Evolutionary conservation across 768 basidiomycete species (phyloP).

Genomic region (Podaxis sp.): DNA sequence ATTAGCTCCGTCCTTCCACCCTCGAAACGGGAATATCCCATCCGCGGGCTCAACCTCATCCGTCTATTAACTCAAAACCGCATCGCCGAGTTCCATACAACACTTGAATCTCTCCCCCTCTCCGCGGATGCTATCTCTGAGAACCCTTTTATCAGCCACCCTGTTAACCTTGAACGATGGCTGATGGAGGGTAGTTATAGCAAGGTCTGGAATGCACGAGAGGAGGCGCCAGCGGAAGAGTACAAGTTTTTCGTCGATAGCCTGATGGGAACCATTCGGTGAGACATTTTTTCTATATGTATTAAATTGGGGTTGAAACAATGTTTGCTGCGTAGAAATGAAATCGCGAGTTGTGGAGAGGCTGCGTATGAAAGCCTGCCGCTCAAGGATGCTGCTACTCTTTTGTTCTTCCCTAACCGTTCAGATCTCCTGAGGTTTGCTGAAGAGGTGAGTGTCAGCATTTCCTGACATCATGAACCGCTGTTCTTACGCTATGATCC

Average conservation of each 20-base stretch:
- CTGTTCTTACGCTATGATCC: slow-evolving; percentile 15
- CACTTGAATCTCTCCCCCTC: slow-evolving; percentile 79
- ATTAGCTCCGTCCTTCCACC: slow-evolving; percentile 65
- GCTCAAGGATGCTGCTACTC: slow-evolving; percentile 82
- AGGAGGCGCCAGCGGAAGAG: slow-evolving; percentile 89
- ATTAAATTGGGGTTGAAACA: background rate
- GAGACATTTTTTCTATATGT: slow-evolving; percentile 19
- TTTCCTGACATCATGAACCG: background rate
- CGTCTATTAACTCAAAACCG: slow-evolving; percentile 93
- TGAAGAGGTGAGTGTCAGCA: slow-evolving; percentile 49
- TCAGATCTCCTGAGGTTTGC: slow-evolving; percentile 85
- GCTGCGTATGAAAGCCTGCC: slow-evolving; percentile 91
- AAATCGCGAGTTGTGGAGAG: slow-evolving; percentile 97
- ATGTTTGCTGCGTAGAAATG: slow-evolving; percentile 55
- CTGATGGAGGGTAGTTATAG: slow-evolving; percentile 99
- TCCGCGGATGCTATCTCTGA: slow-evolving; percentile 60
- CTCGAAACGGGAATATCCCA: slow-evolving; percentile 84
- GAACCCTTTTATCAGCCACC: slow-evolving; percentile 78
- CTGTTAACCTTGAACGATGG: slow-evolving; percentile 92
- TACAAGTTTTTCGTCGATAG: slow-evolving; percentile 94
- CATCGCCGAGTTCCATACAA: slow-evolving; percentile 97
- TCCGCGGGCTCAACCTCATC: slow-evolving; percentile 92
- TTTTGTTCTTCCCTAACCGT: slow-evolving; percentile 87
- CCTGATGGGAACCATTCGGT: slow-evolving; percentile 94
- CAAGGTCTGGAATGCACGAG: slow-evolving; percentile 95